Evolutionary conservation across 1,284 basidiomycete genomes (phyloP).

Genomic region (Ustilago loliicola): DNA sequence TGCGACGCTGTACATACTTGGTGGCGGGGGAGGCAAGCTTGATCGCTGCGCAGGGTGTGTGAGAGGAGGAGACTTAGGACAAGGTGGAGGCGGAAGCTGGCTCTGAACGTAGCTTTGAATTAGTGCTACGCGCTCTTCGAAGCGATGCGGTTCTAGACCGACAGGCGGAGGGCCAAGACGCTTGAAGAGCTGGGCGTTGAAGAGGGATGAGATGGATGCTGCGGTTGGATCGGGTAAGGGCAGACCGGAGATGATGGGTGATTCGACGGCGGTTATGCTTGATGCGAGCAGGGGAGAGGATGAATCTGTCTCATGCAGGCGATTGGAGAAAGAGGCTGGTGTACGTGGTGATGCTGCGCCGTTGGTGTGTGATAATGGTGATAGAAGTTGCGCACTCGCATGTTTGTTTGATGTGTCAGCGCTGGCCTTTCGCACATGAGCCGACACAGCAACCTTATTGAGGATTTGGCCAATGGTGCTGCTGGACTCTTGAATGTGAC

Average conservation of each 20-base stretch:
- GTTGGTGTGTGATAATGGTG: neutral
- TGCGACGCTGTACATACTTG: neutral
- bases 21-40: slow-evolving; percentile 13
- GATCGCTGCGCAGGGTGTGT: neutral
- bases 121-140: slow-evolving; percentile 20
- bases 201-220: neutral
- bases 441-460: neutral
- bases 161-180: slow-evolving; percentile 41
- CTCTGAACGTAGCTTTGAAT: slow-evolving; percentile 20
- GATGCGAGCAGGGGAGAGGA: slow-evolving; percentile 3
- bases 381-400: neutral
- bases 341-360: neutral
- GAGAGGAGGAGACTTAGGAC: neutral
- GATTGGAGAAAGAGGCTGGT: neutral
- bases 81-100: slow-evolving; percentile 9
- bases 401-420: neutral
- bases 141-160: slow-evolving; percentile 14
- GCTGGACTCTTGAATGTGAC: slow-evolving; percentile 3
- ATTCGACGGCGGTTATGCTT: neutral
- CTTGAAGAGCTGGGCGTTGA: slow-evolving; percentile 25
- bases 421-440: slow-evolving; percentile 8
- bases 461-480: neutral
- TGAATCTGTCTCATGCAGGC: neutral
- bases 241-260: slow-evolving; percentile 18
- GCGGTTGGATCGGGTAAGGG: neutral